Evolutionary conservation across 1,284 basidiomycete species (phyloP), one percentile per base, ranked within the genome.

Genomic region (Caloboletus inedulis): DNA sequence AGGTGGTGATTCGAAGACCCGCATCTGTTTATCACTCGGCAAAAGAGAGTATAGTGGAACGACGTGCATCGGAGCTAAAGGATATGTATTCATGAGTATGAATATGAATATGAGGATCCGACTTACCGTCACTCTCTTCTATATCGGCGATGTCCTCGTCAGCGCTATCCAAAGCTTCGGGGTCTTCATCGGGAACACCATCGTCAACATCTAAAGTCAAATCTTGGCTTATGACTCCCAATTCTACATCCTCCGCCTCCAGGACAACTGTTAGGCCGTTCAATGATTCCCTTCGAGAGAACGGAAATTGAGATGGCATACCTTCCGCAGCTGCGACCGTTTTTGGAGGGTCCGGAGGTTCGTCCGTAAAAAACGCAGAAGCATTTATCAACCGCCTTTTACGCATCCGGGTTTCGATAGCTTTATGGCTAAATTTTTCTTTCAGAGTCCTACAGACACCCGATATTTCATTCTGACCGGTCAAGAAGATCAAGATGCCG

Each of bases 1-100:
- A 0, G 88, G 79, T 0, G 96, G 93, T 0, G 92, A 80, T 62
- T 93, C 82, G 70, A 99, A 99, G 54, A 99, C 98, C 61, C 89
- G 90, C 67, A 97, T 94, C 68, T 99, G 97, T 51, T 97, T 82
- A 69, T 99, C 95, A 14, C 93, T 94, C 0, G 97, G 89, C 77
- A 99, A 87, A 59, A 98, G 86, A 3, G 97, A 98, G 73, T 99
- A 99, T 59, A 99, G 87, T 0, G 97, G 96, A 1, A 99, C 85
- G 12, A 95, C 79, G 47, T 99, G 80, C 84, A 87, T 69, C 79
- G 80, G 64, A 78, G 84, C 76, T 99, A 80, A 78, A 61, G 6
- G 13, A 7, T 23, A 33, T 53, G 39, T 47, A 43, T 47, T 47
- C 16, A 46, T 47, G 18, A 44, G 41, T 23, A 42, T 7, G 36